Evolutionary conservation across 352 stramenopile genomes (phyloP).

Genomic region (Achlya hypogyna): DNA sequence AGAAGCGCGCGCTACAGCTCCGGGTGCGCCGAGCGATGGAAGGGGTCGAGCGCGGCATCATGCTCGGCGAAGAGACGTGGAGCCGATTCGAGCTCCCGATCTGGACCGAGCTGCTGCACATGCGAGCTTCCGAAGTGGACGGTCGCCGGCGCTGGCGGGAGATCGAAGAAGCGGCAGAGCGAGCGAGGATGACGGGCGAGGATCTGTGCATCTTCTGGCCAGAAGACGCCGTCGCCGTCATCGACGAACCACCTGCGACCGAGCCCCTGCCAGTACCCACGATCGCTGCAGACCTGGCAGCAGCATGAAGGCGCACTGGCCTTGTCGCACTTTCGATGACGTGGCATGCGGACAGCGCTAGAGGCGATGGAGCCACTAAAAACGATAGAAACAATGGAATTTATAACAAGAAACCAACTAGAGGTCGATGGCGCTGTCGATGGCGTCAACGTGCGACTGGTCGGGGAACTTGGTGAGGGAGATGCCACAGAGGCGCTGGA

Average conservation of each 20-base stretch:
- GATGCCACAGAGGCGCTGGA: constrained; percentile 75
- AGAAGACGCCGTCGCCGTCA: background rate
- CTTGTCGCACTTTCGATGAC: background rate
- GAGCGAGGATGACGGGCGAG: background rate
- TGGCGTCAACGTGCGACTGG: constrained; percentile 50
- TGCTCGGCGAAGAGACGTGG: background rate
- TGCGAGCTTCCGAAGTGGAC: background rate
- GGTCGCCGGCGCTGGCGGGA: background rate
- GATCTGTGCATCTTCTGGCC: background rate
- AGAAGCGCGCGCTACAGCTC: constrained; percentile 15
- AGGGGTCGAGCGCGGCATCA: background rate
- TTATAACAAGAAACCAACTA: constrained; percentile 5
- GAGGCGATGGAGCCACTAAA: background rate
- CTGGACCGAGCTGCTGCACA: background rate
- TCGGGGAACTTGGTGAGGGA: constrained; percentile 63
- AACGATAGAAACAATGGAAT: background rate
- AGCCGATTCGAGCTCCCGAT: background rate
- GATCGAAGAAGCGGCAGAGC: background rate
- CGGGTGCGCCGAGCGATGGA: constrained; percentile 5
- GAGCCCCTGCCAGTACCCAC: background rate
- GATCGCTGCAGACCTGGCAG: background rate
- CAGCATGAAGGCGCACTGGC: background rate
- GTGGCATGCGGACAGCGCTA: background rate
- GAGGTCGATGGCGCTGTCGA: constrained; percentile 55
- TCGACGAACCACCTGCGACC: background rate